Evolutionary conservation across 352 stramenopile species (phyloP).

Genomic region (Phytophthora cajani): DNA sequence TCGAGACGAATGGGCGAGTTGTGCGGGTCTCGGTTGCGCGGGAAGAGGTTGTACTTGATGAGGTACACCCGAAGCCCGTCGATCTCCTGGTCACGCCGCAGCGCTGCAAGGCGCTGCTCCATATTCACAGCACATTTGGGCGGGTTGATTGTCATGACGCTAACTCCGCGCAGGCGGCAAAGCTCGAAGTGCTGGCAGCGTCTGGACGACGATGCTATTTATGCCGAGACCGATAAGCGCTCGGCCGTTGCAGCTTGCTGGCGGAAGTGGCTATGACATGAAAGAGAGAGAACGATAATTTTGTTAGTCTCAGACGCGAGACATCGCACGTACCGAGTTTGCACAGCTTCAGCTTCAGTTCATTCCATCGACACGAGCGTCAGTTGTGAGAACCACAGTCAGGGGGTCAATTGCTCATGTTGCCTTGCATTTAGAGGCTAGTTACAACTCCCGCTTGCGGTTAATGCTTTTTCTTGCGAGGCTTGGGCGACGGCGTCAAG

Average conservation of each 20-base stretch:
- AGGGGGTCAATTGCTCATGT: slow-evolving; percentile 25
- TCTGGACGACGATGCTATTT: slow-evolving; percentile 18
- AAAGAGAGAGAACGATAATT: background rate
- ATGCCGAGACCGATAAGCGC: slow-evolving; percentile 6
- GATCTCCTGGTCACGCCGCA: slow-evolving; percentile 86
- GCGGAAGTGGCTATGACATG: slow-evolving; percentile 18
- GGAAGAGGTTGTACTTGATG: slow-evolving; percentile 90
- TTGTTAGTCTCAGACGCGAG: background rate
- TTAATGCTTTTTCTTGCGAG: slow-evolving; percentile 35
- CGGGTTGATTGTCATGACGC: slow-evolving; percentile 69
- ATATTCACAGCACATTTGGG: slow-evolving; percentile 88
- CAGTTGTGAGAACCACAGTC: slow-evolving; percentile 16
- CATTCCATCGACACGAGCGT: slow-evolving; percentile 14
- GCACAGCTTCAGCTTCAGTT: slow-evolving; percentile 4
- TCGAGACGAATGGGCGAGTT: slow-evolving; percentile 89
- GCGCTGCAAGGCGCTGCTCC: slow-evolving; percentile 80
- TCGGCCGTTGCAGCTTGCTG: slow-evolving; percentile 14
- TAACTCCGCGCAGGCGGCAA: background rate
- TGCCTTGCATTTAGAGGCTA: slow-evolving; percentile 31
- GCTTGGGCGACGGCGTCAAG: slow-evolving; percentile 35
- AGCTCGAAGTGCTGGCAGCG: slow-evolving; percentile 11
- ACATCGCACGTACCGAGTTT: background rate
- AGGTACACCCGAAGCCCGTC: slow-evolving; percentile 82
- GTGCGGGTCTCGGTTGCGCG: slow-evolving; percentile 79
- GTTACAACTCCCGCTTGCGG: slow-evolving; percentile 28